phyloP scores from a whole-genome alignment of 2,329 filamentous ascomycete species.

The Botrytis fabae region DNA sequence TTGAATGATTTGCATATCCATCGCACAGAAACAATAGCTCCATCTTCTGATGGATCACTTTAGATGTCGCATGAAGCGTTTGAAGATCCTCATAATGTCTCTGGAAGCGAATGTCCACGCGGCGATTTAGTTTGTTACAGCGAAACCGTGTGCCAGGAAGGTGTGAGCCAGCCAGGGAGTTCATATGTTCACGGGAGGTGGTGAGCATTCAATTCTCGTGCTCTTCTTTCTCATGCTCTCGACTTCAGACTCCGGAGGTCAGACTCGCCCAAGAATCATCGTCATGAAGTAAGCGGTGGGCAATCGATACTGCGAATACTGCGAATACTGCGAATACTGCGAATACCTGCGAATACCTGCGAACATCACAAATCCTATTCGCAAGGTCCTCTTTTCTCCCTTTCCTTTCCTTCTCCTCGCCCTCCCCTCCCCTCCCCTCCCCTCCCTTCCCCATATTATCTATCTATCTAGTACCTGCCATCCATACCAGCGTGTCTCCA shows the following conservation, averaged over 20 bases:
- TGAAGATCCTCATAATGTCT: neutral
- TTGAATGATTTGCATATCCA: neutral
- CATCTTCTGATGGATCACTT: neutral
- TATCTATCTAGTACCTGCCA: neutral
- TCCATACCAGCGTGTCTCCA: neutral
- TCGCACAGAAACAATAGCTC: neutral
- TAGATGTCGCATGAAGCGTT: constrained; percentile 10
- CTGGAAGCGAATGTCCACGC: neutral
- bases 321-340: no score
- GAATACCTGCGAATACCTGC: no score
- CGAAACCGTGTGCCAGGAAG: no score
- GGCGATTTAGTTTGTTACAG: neutral
- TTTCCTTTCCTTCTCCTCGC: neutral
- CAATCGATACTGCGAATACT: no score
- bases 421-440: neutral
- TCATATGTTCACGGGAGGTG: no score
- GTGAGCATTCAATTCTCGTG: no score
- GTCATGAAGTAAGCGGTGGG: no score
- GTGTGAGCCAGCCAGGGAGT: no score
- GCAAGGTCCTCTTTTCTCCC: neutral
- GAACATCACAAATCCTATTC: neutral
- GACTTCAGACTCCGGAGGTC: neutral
- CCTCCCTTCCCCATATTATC: neutral
- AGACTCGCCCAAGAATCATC: no score
- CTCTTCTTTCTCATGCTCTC: no score